Evolutionary conservation across 2,329 filamentous ascomycete genomes (phyloP).

Genomic region (Fusarium globosum): DNA sequence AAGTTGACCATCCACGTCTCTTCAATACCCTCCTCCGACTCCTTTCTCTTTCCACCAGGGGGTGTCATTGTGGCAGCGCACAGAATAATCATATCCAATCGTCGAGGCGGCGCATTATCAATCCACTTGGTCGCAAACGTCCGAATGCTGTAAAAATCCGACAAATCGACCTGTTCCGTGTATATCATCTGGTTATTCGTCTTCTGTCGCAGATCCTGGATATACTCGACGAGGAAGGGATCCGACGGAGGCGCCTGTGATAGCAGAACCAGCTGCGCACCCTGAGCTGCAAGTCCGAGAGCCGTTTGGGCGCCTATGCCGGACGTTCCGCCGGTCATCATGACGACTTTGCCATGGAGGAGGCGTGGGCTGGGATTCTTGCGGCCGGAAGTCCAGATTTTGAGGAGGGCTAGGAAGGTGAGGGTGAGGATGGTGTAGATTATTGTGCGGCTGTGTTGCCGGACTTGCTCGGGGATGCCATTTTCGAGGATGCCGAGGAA

Average conservation of each 20-base stretch:
- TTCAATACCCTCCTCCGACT: slow-evolving; percentile 84
- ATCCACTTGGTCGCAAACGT: slow-evolving; percentile 98
- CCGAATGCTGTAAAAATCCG: slow-evolving; percentile 89
- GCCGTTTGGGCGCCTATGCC: slow-evolving; percentile 87
- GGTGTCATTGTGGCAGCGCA: slow-evolving; percentile 84
- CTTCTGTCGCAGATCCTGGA: slow-evolving; percentile 83
- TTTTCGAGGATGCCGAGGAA: slow-evolving; percentile 58
- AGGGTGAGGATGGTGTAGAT: slow-evolving; percentile 53
- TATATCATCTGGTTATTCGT: slow-evolving; percentile 91
- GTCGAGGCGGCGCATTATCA: slow-evolving; percentile 88
- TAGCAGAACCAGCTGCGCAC: slow-evolving; percentile 90
- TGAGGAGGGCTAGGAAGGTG: slow-evolving; percentile 62
- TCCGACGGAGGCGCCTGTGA: slow-evolving; percentile 85
- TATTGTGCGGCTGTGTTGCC: slow-evolving; percentile 57
- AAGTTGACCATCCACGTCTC: slow-evolving; percentile 96
- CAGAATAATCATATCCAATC: slow-evolving; percentile 90
- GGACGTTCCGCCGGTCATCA: slow-evolving; percentile 94
- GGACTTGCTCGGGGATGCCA: slow-evolving; percentile 62
- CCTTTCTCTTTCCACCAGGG: slow-evolving; percentile 66
- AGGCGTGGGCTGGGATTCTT: slow-evolving; percentile 79
- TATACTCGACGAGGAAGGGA: slow-evolving; percentile 90
- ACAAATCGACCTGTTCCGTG: slow-evolving; percentile 91
- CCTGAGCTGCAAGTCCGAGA: slow-evolving; percentile 78
- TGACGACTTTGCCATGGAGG: slow-evolving; percentile 93
- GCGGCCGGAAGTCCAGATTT: slow-evolving; percentile 82